Base-by-base conservation (phyloP, 208 protist species). In the Acanthamoeba quina region DNA sequence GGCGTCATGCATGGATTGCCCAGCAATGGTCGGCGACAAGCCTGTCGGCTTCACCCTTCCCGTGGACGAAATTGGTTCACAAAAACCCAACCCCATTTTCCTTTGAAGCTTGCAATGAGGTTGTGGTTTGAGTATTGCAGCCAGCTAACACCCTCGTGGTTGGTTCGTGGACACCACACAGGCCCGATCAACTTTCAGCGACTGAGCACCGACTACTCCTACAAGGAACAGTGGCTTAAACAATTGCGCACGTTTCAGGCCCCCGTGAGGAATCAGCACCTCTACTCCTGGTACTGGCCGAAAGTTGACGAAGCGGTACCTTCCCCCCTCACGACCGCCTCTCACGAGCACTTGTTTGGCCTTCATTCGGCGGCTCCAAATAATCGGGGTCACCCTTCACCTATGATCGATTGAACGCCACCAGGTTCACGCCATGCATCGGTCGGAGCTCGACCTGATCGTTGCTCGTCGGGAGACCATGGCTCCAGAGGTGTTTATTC, bases 261-360 rank as follows among this genome's bases (percentile, higher is more conserved):
- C 9, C 11, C 49, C 24, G 15, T 15, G 29, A 9, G 78, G 10
- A 54, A 62, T 21, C 29, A 86, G 11, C 78, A 86, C 24, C 29
- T 86, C n/a, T 41, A 86, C 49, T 64, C 49, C 6, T 86, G 78
- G 78, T 58, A 86, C 49, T 62, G 52, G 41, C 78, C 78, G 15
- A 86, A 19, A 19, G 21, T 86, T 15, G 5, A 3, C 5, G 49
- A 54, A 41, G 3, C 60, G 24, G 68, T 78, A 72, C 24, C 64
- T 21, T 19, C 0, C 11, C 4, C 64, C 1, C 31, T 72, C 64
- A 3, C 37, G 37, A 3, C 1, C 1, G 37, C 37, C 37, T 37
- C 37, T 37, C 37, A 3, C 3, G 37, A 37, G 37, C 37, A 37
- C 37, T 56, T 56, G 11, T 56, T 10, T 56, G 52, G 29, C 17